These are phyloP conservation scores for Lachnellula subtilissima DNA, from an alignment of 2,329 filamentous ascomycete genomes.

Conservation along the genomic window DNA sequence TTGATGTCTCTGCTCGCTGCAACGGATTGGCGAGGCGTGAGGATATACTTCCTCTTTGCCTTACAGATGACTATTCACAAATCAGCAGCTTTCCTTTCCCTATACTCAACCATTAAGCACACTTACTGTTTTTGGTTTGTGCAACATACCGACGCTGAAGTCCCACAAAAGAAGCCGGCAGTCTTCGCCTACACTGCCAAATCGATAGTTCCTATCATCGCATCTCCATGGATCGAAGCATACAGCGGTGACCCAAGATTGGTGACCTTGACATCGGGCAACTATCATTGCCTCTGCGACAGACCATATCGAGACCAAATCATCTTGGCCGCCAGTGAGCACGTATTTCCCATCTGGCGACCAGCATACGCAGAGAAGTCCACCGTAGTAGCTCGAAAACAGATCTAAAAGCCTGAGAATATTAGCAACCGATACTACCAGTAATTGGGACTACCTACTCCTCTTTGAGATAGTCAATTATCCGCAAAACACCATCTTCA, in stretches of 20 bases:
- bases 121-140: slow-evolving; percentile 78
- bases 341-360: slow-evolving; percentile 96
- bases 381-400: slow-evolving; percentile 89
- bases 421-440: slow-evolving; percentile 11
- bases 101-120: slow-evolving; percentile 1
- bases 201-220: slow-evolving; percentile 90
- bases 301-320: slow-evolving; percentile 94
- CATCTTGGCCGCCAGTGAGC: slow-evolving; percentile 91
- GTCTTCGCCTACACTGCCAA: slow-evolving; percentile 94
- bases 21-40: slow-evolving; percentile 45
- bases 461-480: slow-evolving; percentile 90
- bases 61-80: slow-evolving; percentile 43
- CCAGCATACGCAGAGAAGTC: slow-evolving; percentile 91
- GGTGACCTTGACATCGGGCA: slow-evolving; percentile 88
- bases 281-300: slow-evolving; percentile 78
- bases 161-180: slow-evolving; percentile 90
- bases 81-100: slow-evolving; percentile 20
- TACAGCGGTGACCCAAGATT: slow-evolving; percentile 90
- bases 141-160: slow-evolving; percentile 94
- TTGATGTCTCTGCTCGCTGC: slow-evolving; percentile 58
- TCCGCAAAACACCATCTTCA: slow-evolving; percentile 82
- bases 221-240: slow-evolving; percentile 97
- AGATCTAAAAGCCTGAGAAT: slow-evolving; percentile 68
- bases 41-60: slow-evolving; percentile 48
- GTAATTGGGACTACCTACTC: slow-evolving; percentile 51